Base-by-base conservation (phyloP, 345 rosid genomes). In the Lumnitzera racemosa region DNA sequence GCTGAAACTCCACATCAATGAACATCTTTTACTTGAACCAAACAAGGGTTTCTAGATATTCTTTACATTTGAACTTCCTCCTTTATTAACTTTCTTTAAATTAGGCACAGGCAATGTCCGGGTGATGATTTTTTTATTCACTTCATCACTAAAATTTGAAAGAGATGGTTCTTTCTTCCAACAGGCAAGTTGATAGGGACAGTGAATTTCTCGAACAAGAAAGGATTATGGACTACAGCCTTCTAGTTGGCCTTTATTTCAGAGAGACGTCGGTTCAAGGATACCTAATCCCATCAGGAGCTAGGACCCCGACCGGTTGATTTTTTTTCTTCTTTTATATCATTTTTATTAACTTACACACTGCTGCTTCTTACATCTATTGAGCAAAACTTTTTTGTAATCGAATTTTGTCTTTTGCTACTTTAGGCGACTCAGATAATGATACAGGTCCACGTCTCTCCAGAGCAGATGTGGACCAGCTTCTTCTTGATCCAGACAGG, bases 161-260 rank as follows among this genome's bases (percentile, higher is more conserved):
- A 36, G 7, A 36, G 20, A 1, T 9, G 11, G 11, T 1, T 36
- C 43, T 36, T 66, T 61, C 46, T 23, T 70, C 47, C 23, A 52
- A 51, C 81, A 92, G 96, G 79, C 98, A 92, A 83, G 72, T 85
- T 23, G 96, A 92, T 65, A 83, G 83, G 68, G 98, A 92, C 29
- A 89, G 98, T 50, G 98, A 92, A 72, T 78, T 92, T 66, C 82
- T 92, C 47, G 98, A 87, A 62, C 98, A 89, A 24, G 98, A 87
- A 73, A 89, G 95, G 63, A 92, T 90, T 31, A 92, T 92, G 98
- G 98, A 92, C 72, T 92, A 92, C 47, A 92, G 98, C 74, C 87
- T 92, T 41, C 64, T 92, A 51, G 95, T 92, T 47, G 98, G 98
- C 47, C 90, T 92, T 74, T 94, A 89, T 56, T 92, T 92, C 67